Base-by-base conservation (phyloP, 2,329 filamentous ascomycete species). In the Phoma sp. region DNA sequence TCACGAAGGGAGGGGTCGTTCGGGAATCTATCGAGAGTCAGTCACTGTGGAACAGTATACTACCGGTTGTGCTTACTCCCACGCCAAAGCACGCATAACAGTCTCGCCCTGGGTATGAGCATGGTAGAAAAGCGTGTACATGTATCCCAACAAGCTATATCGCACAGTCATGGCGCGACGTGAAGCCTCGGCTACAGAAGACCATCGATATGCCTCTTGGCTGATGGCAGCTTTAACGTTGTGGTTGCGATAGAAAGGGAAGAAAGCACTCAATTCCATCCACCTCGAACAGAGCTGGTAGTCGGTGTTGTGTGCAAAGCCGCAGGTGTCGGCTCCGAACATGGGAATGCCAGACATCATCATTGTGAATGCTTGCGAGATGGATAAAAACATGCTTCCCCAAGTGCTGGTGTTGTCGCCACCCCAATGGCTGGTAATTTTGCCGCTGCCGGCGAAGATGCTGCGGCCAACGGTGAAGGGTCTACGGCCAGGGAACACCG, bases 221-320 rank as follows among this genome's bases (percentile, higher is more conserved):
- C 81, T 67, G 47, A 79, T 80, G 4, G 85, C 80, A 0, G 78
- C 79, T 2, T 87, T 75, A 7, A 77, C 77, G 64, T 90, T 90
- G 77, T 91, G 88, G 71, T 90, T 90, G 13, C 88, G 80, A 74
- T 89, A 90, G 74, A 90, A 90, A 1, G 87, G 86, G 75, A 89
- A 89, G 77, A 90, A 90, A 6, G 88, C 87, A 1, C 80, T 83
- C 0, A 89, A 77, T 65, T 88, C 83, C 85, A 88, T 88, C 86
- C 87, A 90, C 9, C 88, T 79, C 53, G 83, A 83, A 73, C 88
- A 91, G 1, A 91, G 82, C 68, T 90, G 86, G 65, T 85, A 80
- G 58, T 86, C 83, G 0, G 80, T 76, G 66, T 90, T 87, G 5
- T 82, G 83, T 38, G 78, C 79, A 75, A 90, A 90, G 0, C 88